Percentiles rank a stretch among this genome's conserved stretches.
These are phyloP conservation scores for Scopulariopsis brevicaulis DNA, from an alignment of 2,329 filamentous ascomycete species.

Conservation along the genomic window DNA sequence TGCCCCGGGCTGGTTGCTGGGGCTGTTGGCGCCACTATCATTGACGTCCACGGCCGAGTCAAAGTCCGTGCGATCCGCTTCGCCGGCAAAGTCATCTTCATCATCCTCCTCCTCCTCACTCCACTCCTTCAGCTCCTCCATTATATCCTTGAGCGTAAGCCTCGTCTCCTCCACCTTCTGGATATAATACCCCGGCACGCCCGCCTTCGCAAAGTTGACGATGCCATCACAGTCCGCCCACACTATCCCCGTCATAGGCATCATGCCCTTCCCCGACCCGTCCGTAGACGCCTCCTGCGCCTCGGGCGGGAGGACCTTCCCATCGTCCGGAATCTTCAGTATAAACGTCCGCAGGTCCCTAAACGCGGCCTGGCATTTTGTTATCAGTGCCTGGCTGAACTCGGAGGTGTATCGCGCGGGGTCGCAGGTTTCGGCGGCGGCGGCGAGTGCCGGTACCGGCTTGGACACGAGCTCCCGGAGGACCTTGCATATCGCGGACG, in stretches of 20 bases:
- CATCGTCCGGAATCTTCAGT: slow-evolving; percentile 45
- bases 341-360: slow-evolving; percentile 52
- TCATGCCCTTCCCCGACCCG: slow-evolving; percentile 37
- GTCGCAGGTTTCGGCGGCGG: slow-evolving; percentile 55
- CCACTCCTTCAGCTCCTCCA: slow-evolving; percentile 84
- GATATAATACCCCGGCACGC: slow-evolving; percentile 59
- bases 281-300: slow-evolving; percentile 11
- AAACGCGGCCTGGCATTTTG: slow-evolving; percentile 47
- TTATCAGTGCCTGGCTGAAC: slow-evolving; percentile 52
- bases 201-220: slow-evolving; percentile 49
- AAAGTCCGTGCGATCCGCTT: slow-evolving; percentile 5
- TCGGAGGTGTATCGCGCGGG: slow-evolving; percentile 49
- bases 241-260: slow-evolving; percentile 61
- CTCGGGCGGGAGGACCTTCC: slow-evolving; percentile 30
- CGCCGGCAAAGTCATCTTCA: slow-evolving; percentile 31
- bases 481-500: slow-evolving; percentile 60
- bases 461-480: slow-evolving; percentile 61
- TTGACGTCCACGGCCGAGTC: slow-evolving; percentile 14
- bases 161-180: slow-evolving; percentile 63
- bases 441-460: slow-evolving; percentile 64
- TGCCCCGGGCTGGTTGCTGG: slow-evolving; percentile 11
- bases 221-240: slow-evolving; percentile 78
- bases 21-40: slow-evolving; percentile 27
- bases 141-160: slow-evolving; percentile 68
- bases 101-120: slow-evolving; percentile 53